Base-by-base conservation (phyloP, 495 filamentous ascomycete species). In the Talaromyces thailandensis region DNA sequence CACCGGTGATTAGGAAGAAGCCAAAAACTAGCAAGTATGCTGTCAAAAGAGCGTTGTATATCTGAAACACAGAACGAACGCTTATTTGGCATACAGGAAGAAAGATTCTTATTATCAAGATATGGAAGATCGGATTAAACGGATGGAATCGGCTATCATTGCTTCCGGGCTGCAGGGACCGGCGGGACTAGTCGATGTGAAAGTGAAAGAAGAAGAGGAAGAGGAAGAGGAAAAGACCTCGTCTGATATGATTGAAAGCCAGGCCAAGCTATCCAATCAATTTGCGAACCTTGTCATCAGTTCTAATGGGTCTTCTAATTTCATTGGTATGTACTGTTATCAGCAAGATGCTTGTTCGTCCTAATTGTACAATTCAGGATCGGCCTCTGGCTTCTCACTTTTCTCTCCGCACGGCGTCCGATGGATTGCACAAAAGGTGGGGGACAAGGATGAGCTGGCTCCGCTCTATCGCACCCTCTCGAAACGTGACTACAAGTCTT, bases 121-220 rank as follows among this genome's bases (percentile, higher is more conserved):
- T 16, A 40, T 59, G 31, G 57, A 59, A 45, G 37, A 59, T 9
- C 31, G 57, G n/a, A 59, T 59, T n/a, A 59, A 59, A 24, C 21
- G 57, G 11, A 59, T 59, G 57, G 57, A 59, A 31, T 59, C 57
- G 7, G 37, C 57, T 43, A 59, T 59, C 2, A 59, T 59, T 45
- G 7, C 57, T 59, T 45, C 57, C 9, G 57, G 57, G 57, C 37
- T 59, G 6, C 32, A 48, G 4, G n/a, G 56, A 0, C 28, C 8
- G n/a, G 52, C 52, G 16, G 52, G 28, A 2, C 24, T 55, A 29
- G 52, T 55, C 6, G 18, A 57, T 14, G 18, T 24, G 29, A 57
- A 57, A 28, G 24, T 29, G 29, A 16, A 57, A 45, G 24, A 37
- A 37, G 21, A 29, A 12, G 57, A 29, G 57, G 31, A 59, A 45